A percentile compares a stretch with the other conserved stretches of the same genome.
Evolutionary conservation across 768 basidiomycete species (phyloP).

Genomic region (Lenzites betulinus): DNA sequence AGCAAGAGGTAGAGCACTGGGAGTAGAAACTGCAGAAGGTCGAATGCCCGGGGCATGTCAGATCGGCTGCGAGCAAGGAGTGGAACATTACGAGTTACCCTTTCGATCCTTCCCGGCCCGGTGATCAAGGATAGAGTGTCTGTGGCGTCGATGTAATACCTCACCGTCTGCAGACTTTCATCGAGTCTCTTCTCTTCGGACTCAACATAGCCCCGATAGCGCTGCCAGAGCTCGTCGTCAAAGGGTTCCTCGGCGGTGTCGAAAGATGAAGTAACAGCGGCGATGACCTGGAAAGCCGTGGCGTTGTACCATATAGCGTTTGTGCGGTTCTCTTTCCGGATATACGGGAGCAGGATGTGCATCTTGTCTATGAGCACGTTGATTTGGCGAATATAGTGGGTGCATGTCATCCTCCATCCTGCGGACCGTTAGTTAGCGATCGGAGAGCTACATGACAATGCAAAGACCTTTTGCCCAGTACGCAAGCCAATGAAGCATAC

Average conservation of each 20-base stretch:
- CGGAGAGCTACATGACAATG: conserved; percentile 26
- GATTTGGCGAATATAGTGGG: neutral
- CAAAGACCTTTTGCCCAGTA: neutral
- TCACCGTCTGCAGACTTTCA: conserved; percentile 30
- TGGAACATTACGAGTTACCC: conserved; percentile 20
- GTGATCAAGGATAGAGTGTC: conserved; percentile 32
- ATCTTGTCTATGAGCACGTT: neutral
- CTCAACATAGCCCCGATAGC: conserved; percentile 29
- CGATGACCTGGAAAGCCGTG: neutral
- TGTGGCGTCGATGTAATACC: conserved; percentile 35
- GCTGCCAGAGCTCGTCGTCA: conserved; percentile 21
- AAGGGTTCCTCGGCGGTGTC: neutral
- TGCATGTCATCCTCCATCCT: neutral
- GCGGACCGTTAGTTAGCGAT: neutral
- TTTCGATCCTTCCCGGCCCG: conserved; percentile 37
- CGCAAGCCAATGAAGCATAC: conserved; percentile 34
- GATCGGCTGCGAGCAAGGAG: neutral
- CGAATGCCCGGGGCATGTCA: neutral
- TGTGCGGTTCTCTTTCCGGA: neutral
- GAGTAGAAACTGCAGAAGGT: conserved; percentile 32
- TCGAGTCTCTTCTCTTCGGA: conserved; percentile 31
- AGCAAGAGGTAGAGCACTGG: conserved; percentile 39
- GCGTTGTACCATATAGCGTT: neutral
- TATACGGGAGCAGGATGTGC: neutral
- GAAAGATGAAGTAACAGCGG: neutral